phyloP scores from a whole-genome alignment of 495 filamentous ascomycete species.

The Haplographium delicatum region DNA sequence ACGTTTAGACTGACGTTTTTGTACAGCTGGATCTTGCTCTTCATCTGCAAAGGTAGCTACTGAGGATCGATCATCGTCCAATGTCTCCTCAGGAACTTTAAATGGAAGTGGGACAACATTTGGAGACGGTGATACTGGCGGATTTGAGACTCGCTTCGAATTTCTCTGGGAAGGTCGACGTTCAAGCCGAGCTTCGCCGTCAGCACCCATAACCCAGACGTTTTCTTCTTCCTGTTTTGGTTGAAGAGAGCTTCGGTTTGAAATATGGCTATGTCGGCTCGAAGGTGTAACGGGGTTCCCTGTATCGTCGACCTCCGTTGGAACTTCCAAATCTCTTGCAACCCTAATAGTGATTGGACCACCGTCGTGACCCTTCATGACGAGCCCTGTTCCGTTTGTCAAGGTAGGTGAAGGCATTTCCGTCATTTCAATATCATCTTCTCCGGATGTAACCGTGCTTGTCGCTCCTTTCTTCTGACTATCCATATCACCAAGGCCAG shows the following conservation, averaged over 20 bases:
- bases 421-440: constrained; percentile 32
- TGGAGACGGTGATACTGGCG: constrained; percentile 25
- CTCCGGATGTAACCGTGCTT: constrained; percentile 30
- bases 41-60: constrained; percentile 58
- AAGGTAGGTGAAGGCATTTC: constrained; percentile 27
- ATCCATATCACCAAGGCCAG: constrained; percentile 46
- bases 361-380: constrained; percentile 27
- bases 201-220: constrained; percentile 27
- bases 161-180: constrained; percentile 17
- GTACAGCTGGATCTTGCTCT: constrained; percentile 33
- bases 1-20: constrained; percentile 31
- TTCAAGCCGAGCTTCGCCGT: constrained; percentile 25
- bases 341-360: constrained; percentile 35
- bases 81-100: constrained; percentile 42
- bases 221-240: constrained; percentile 30
- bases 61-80: constrained; percentile 52
- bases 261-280: constrained; percentile 9
- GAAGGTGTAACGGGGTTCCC: constrained; percentile 20
- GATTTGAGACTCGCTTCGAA: constrained; percentile 17
- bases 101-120: constrained; percentile 57
- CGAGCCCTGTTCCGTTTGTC: constrained; percentile 27
- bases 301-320: constrained; percentile 11
- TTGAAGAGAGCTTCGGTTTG: background rate
- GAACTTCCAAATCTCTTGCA: constrained; percentile 29
- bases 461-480: constrained; percentile 44